Percentiles rank a stretch among this genome's conserved stretches.
phyloP scores from a whole-genome alignment of 495 filamentous ascomycete genomes.

The Geopyxis carbonaria region DNA sequence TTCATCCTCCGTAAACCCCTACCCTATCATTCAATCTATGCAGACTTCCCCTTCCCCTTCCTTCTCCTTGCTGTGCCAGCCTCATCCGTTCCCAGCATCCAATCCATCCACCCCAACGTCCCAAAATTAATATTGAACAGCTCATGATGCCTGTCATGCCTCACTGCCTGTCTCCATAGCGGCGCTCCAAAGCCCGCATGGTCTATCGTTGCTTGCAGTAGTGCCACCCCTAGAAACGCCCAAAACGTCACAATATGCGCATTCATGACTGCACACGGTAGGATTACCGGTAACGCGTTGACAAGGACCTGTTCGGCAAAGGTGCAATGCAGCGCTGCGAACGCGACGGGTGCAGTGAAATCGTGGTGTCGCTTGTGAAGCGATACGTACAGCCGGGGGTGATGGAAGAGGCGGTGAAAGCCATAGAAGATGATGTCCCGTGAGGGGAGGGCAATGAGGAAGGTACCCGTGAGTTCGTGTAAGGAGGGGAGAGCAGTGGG shows the following conservation, averaged over 20 bases:
- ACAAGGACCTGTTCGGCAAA: slow-evolving; percentile 38
- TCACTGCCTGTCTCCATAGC: slow-evolving; percentile 25
- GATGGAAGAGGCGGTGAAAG: slow-evolving; percentile 36
- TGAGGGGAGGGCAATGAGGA: not conserved
- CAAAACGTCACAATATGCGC: slow-evolving; percentile 28
- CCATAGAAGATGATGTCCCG: slow-evolving; percentile 26
- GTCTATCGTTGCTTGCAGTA: not conserved
- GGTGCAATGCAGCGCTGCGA: slow-evolving; percentile 40
- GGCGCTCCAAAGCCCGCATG: not conserved
- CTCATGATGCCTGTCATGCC: slow-evolving; percentile 38
- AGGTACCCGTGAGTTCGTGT: not conserved
- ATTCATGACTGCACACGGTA: slow-evolving; percentile 31
- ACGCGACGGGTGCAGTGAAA: slow-evolving; percentile 38
- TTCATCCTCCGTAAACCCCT: too few species aligned
- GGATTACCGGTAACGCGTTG: slow-evolving; percentile 35
- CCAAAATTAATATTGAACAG: slow-evolving; percentile 28
- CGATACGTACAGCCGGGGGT: slow-evolving; percentile 29
- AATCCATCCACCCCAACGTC: slow-evolving; percentile 27
- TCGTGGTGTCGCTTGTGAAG: slow-evolving; percentile 41
- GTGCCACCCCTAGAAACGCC: not conserved
- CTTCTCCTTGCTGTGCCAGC: slow-evolving; percentile 6
- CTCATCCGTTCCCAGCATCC: slow-evolving; percentile 26
- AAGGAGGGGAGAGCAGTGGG: not conserved
- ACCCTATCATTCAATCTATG: too few species aligned
- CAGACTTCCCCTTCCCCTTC: slow-evolving; percentile 4